Evolutionary conservation across 805 yeast genomes (phyloP), one percentile per base, ranked within the genome.

Genomic region (Maudiozyma turicensis): DNA sequence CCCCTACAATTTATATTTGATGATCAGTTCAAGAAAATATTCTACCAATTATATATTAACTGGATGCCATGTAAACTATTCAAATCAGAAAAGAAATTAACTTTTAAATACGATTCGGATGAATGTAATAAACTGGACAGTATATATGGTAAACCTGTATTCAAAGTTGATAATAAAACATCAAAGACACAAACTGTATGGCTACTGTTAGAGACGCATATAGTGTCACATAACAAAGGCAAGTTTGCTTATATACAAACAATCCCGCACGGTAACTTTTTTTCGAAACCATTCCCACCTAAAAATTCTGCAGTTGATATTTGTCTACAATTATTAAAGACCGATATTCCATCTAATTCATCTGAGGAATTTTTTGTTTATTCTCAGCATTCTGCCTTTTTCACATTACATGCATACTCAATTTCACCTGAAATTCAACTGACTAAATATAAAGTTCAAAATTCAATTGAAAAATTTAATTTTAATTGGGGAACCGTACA

Each of bases 41-140:
- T 79, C 59, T 65, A 68, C 10, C 71, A 72, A 5, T 51, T 85
- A 2, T 87, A 86, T 59, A 50, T 86, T 39, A 85, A 81, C 59
- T 84, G 95, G 91, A 71, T 78, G 50, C 74, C 80, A 0, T 31
- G 44, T 0, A 53, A 54, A 38, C 43, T 58, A 5, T 70, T 68
- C 37, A 30, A 46, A 3, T 42, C 46, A 38, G 58, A 60, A 28
- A 53, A 54, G 1, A 43, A 48, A 3, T 48, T 60, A n/a, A 62
- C 64, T 43, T 69, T 66, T 50, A 62, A 59, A 13, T 71, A 67
- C 51, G 61, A 60, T 32, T 47, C 50, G 9, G 48, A 50, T 11
- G 46, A 42, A 31, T 46, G 48, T 45, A 57, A 59, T 41, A 43
- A 46, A 43, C 52, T 51, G 47, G 50, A 46, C 43, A 53, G 45